Conservation (phyloP, 257 asterid genomes). For the Solanum sejunctum region DNA sequence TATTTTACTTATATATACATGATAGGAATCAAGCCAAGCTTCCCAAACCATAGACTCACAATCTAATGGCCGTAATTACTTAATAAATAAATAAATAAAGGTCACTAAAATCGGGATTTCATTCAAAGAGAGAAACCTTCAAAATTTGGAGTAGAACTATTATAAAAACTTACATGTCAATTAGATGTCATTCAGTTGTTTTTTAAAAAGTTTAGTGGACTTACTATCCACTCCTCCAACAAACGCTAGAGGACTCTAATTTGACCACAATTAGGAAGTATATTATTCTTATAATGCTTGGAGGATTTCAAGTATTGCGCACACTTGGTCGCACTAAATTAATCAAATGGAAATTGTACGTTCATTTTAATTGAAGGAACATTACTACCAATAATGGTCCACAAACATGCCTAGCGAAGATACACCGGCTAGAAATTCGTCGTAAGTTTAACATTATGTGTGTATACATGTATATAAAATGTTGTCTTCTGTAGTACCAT, state of each 20-base stretch:
- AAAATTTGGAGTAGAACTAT: neutral
- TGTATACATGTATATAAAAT: no score
- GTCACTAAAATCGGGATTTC: neutral
- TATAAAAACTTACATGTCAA: neutral
- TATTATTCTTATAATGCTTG: neutral
- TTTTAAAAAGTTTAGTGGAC: neutral
- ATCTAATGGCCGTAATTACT: neutral
- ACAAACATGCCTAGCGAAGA: neutral
- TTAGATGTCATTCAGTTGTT: neutral
- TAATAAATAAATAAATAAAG: neutral
- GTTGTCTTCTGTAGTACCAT: no score
- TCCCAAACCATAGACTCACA: neutral
- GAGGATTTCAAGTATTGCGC: neutral
- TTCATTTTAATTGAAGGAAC: neutral
- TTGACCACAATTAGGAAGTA: neutral
- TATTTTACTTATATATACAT: neutral
- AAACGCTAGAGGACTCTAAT: neutral
- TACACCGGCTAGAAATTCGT: neutral
- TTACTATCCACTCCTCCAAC: neutral
- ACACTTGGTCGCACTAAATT: neutral
- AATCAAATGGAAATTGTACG: neutral
- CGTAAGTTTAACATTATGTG: neutral
- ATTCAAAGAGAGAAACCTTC: neutral
- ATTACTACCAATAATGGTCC: neutral
- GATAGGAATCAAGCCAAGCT: neutral